phyloP scores from a whole-genome alignment of 495 filamentous ascomycete species.

The Jackrogersella minutella region DNA sequence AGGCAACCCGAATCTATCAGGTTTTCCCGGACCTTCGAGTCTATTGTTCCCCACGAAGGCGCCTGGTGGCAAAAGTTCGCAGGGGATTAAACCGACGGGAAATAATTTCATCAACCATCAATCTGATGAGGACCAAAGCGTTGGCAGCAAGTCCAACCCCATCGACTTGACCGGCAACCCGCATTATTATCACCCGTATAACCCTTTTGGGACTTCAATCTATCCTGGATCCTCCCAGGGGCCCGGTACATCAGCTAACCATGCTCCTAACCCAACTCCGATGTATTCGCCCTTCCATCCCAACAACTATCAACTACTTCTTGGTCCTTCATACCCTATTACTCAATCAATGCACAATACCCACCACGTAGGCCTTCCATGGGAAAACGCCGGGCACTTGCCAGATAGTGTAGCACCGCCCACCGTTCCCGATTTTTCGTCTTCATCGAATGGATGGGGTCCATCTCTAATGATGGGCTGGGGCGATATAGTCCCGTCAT shows the following conservation, averaged over 20 bases:
- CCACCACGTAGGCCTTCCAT: neutral
- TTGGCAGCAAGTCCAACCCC: conserved; percentile 5
- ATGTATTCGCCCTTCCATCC: neutral
- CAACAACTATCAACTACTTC: too few species aligned
- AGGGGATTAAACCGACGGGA: neutral
- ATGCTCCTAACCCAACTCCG: neutral
- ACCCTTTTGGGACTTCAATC: neutral
- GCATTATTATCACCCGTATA: neutral
- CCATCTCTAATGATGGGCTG: neutral
- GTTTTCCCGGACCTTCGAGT: neutral
- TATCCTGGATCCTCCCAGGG: neutral
- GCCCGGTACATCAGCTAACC: neutral
- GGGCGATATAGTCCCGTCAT: neutral
- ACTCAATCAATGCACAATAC: neutral
- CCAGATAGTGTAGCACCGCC: neutral
- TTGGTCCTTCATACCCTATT: neutral
- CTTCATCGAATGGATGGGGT: too few species aligned
- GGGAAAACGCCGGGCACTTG: neutral
- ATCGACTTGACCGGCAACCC: neutral
- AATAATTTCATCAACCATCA: neutral
- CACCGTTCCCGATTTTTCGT: too few species aligned
- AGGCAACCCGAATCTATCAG: neutral
- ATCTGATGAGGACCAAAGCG: neutral
- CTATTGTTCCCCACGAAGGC: neutral
- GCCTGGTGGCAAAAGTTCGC: neutral